phyloP scores from a whole-genome alignment of 129 eudicot species.

The Chrysanthemum makinoi region DNA sequence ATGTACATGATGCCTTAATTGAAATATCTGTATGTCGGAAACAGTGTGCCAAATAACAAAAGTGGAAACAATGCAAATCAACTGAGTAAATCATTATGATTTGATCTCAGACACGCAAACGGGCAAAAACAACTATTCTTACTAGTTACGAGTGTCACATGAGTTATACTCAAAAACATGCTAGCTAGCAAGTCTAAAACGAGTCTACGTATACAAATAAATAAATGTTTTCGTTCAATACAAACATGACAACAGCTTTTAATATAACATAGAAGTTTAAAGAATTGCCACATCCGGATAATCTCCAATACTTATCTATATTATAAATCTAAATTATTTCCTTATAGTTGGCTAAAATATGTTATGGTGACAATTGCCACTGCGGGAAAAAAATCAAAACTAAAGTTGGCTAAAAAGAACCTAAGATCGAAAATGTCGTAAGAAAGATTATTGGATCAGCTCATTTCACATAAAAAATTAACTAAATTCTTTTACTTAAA shows the following conservation, averaged over 20 bases:
- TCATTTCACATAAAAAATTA: too few relatives aligned
- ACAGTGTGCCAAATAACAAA: background rate
- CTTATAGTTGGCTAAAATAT: too few relatives aligned
- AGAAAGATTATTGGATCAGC: too few relatives aligned
- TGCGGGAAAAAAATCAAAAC: too few relatives aligned
- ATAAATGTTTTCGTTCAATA: background rate
- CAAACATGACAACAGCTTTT: background rate
- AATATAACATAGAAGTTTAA: constrained; percentile 22
- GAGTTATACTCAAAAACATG: too few relatives aligned
- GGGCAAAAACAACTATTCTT: too few relatives aligned
- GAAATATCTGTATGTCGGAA: background rate
- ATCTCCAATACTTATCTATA: constrained; percentile 48
- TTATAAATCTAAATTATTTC: too few relatives aligned
- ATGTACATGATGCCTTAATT: background rate
- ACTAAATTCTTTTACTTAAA: too few relatives aligned
- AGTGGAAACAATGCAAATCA: background rate
- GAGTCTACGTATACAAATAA: background rate
- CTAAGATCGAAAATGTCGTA: too few relatives aligned
- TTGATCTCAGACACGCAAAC: constrained; percentile 17
- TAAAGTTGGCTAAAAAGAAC: too few relatives aligned
- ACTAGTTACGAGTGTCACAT: background rate
- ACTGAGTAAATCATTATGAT: background rate
- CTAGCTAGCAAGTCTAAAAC: too few relatives aligned
- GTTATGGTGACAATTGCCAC: too few relatives aligned
- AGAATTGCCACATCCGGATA: constrained; percentile 85